Evolutionary conservation across 208 protist genomes (phyloP).

Genomic region (Leishmania turanica): DNA sequence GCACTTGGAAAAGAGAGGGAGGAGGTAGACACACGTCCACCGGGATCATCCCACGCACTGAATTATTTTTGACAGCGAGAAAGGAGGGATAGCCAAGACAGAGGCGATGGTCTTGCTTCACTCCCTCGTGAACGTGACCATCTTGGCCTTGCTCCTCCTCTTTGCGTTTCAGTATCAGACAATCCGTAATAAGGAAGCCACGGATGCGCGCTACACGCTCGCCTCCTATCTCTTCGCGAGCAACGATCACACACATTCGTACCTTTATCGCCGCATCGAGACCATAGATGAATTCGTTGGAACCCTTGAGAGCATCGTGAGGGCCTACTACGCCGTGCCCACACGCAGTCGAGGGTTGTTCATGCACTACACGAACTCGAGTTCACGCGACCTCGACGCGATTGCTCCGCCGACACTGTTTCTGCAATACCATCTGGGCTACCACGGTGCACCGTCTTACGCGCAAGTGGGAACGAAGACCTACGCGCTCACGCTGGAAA

Average conservation of each 20-base stretch:
- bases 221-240: constrained; percentile 45
- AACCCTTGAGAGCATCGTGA: constrained; percentile 37
- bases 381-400: constrained; percentile 1
- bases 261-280: constrained; percentile 35
- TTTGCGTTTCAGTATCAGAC: constrained; percentile 59
- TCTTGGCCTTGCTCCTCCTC: constrained; percentile 33
- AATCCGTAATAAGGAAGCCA: constrained; percentile 39
- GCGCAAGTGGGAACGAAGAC: constrained; percentile 18
- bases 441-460: constrained; percentile 27
- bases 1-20: neutral
- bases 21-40: neutral
- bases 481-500: constrained; percentile 27
- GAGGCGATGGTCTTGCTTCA: constrained; percentile 38
- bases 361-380: constrained; percentile 53
- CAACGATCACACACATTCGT: constrained; percentile 27
- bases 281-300: constrained; percentile 54
- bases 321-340: constrained; percentile 47
- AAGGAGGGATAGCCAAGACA: neutral
- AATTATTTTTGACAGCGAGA: neutral
- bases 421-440: constrained; percentile 39
- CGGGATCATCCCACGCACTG: neutral
- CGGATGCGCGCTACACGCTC: constrained; percentile 42
- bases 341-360: constrained; percentile 43
- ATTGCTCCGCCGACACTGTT: constrained; percentile 37
- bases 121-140: constrained; percentile 36